Percentiles rank a stretch among this genome's conserved stretches.
These are phyloP conservation scores for Tetrastigma voinierianum DNA, from an alignment of 164 flowering plant genomes.

Conservation along the genomic window DNA sequence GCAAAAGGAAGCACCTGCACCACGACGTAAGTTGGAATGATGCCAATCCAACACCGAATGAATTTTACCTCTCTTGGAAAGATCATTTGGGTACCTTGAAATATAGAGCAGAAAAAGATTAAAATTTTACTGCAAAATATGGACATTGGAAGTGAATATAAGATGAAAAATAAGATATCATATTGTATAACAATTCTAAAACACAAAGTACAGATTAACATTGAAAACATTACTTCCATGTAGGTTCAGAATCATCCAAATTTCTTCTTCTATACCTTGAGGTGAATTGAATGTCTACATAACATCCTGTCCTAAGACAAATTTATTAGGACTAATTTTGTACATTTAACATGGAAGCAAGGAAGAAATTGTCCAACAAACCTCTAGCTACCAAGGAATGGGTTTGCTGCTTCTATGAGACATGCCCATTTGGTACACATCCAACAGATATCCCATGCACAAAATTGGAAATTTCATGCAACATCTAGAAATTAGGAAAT, in stretches of 20 bases:
- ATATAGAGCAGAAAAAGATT: conserved; percentile 1
- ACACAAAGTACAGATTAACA: not conserved
- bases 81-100: conserved; percentile 84
- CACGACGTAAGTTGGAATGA: conserved; percentile 76
- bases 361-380: not conserved
- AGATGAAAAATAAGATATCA: not conserved
- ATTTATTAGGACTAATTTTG: not conserved
- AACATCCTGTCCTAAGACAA: not conserved
- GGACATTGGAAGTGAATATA: not conserved
- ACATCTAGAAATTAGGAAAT: no score
- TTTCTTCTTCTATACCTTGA: not conserved
- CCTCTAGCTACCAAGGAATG: not conserved
- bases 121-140: conserved; percentile 2
- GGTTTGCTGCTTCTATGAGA: not conserved
- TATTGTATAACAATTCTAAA: not conserved
- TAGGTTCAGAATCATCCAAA: no score
- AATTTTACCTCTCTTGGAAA: conserved; percentile 70
- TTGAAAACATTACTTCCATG: not conserved
- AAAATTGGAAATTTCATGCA: no score
- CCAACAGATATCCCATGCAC: not conserved
- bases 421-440: not conserved
- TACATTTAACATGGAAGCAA: not conserved
- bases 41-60: conserved; percentile 94
- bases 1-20: conserved; percentile 48
- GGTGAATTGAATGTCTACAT: not conserved